Conservation (phyloP, 2,329 filamentous ascomycete genomes). For the Cytospora schulzeri region DNA sequence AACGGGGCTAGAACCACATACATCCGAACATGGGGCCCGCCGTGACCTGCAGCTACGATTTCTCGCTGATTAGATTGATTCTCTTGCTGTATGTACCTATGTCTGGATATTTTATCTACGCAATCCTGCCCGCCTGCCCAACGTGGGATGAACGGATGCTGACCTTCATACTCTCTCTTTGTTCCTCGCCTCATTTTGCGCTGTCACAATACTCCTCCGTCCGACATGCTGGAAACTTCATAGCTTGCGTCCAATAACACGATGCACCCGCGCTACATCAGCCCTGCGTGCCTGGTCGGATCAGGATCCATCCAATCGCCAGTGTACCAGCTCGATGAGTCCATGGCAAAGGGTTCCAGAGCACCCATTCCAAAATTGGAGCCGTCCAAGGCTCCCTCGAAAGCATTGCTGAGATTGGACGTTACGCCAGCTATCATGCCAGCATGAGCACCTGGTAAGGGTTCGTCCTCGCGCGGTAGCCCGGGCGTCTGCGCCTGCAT, state of each 20-base stretch:
- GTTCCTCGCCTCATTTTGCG: not conserved
- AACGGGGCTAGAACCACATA: not conserved
- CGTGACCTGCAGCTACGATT: not conserved
- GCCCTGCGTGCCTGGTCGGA: constrained; percentile 16
- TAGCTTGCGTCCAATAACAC: not conserved
- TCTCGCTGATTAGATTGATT: not conserved
- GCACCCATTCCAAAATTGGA: constrained; percentile 36
- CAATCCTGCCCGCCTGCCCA: not conserved
- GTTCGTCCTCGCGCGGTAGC: constrained; percentile 25
- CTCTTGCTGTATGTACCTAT: not conserved
- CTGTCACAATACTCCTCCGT: not conserved
- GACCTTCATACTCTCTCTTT: constrained; percentile 33
- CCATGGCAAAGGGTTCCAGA: constrained; percentile 33
- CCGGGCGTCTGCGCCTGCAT: constrained; percentile 23
- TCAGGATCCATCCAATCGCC: constrained; percentile 27
- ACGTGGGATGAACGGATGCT: constrained; percentile 14
- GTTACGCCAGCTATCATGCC: constrained; percentile 28
- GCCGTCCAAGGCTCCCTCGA: constrained; percentile 39
- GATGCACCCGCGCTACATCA: constrained; percentile 16
- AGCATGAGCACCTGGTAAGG: constrained; percentile 22
- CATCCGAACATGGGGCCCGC: not conserved
- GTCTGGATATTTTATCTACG: not conserved
- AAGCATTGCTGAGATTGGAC: constrained; percentile 38
- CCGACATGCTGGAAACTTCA: not conserved
- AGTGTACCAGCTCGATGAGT: constrained; percentile 28